Evolutionary conservation across 176 grass and related monocot genomes (phyloP), one percentile per base, ranked within the genome.

Genomic region (Miscanthus lutarioriparius): DNA sequence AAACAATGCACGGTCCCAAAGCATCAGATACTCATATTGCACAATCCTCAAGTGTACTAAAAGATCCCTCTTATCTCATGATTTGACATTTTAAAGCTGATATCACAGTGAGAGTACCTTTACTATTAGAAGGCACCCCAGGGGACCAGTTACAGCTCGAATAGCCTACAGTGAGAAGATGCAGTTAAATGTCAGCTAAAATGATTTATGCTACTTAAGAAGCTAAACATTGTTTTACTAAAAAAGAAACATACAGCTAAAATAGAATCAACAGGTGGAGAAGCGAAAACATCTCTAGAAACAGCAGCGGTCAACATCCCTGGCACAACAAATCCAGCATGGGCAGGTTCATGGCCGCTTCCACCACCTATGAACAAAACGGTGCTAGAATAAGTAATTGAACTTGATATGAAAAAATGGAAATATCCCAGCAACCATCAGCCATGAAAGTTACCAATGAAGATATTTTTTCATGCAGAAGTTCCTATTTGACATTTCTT

Each of bases 231-330:
- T 23, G 20, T 77, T 72, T 90, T 75, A 47, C 8, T 7, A 66
- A 80, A n/a, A 78, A 87, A 62, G 53, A 85, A 87, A 64, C 86
- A 83, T 90, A 96, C 96, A 87, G 93, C 93, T 77, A 99, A 91
- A 74, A 99, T 99, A 48, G 96, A 96, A 84, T 94, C 88, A 73
- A 96, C 90, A 19, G 93, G 93, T 33, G 96, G 96, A 70, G 96
- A 99, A 79, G 96, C 35, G 12, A 99, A 99, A 82, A 99, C 88
- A 86, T 99, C 96, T 83, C 96, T 93, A 81, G 86, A 99, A 63
- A 96, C 89, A 81, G 96, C 96, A 64, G 96, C 93, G 47, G 96
- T 99, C 88, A 99, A 82, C 96, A 99, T 99, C 77, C 96, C 96
- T 51, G 89, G 83, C 37, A 93, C 96, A 93, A 99, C 96, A 94